Evolutionary conservation across 192 early-diverging fungal species (phyloP).

Genomic region (Coemansia sp.): DNA sequence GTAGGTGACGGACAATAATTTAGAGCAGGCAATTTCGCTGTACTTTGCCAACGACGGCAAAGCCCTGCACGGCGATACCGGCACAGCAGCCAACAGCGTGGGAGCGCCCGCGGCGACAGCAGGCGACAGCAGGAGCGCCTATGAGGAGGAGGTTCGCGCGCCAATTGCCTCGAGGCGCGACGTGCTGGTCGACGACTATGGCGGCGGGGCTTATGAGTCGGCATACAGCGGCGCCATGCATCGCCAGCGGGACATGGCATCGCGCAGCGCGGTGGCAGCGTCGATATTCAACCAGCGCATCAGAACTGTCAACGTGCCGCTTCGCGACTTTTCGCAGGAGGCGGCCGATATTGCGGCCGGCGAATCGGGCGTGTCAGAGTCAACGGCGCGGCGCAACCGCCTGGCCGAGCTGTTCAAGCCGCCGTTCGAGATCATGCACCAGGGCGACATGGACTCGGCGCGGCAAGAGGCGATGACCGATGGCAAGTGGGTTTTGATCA

Average conservation of each 20-base stretch:
- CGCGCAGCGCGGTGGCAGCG: slow-evolving; percentile 20
- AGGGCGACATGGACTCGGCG: slow-evolving; percentile 70
- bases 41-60: slow-evolving; percentile 79
- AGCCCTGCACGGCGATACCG: slow-evolving; percentile 42
- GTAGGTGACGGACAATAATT: slow-evolving; percentile 72
- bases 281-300: slow-evolving; percentile 54
- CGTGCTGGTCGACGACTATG: slow-evolving; percentile 62
- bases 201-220: slow-evolving; percentile 4
- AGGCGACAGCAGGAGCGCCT: background rate
- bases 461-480: slow-evolving; percentile 58
- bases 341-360: slow-evolving; percentile 56
- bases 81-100: slow-evolving; percentile 10
- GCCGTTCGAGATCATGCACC: slow-evolving; percentile 84
- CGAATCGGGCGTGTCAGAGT: background rate
- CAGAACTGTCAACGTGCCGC: slow-evolving; percentile 52
- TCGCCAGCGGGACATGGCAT: background rate
- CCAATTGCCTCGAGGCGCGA: slow-evolving; percentile 83
- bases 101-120: slow-evolving; percentile 15
- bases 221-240: background rate
- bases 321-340: slow-evolving; percentile 67
- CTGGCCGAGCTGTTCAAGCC: slow-evolving; percentile 81
- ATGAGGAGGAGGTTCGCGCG: slow-evolving; percentile 63
- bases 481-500: slow-evolving; percentile 83
- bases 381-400: slow-evolving; percentile 53
- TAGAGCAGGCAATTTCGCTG: slow-evolving; percentile 76